These are phyloP conservation scores for Triticum turgidum DNA, from an alignment of 176 grass and related monocot genomes.

Conservation along the genomic window DNA sequence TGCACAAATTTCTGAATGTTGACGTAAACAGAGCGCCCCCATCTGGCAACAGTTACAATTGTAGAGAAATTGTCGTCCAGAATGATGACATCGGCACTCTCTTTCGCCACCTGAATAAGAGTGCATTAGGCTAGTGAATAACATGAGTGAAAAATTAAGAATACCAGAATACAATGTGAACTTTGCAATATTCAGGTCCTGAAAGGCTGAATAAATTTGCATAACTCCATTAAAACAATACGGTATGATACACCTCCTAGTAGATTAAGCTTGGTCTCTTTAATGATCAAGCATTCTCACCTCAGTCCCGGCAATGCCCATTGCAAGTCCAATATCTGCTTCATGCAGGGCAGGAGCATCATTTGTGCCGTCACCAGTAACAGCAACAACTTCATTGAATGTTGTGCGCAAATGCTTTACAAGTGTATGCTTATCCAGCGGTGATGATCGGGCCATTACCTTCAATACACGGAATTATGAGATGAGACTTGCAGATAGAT, in stretches of 20 bases:
- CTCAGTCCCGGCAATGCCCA: slow-evolving; percentile 98
- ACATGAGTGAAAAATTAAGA: background rate
- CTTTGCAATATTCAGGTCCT: slow-evolving; percentile 4
- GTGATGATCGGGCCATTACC: slow-evolving; percentile 98
- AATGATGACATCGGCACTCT: slow-evolving; percentile 99
- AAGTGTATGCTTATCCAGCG: slow-evolving; percentile 91
- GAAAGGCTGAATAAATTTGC: slow-evolving; percentile 1
- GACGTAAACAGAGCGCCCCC: slow-evolving; percentile 95
- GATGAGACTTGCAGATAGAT: slow-evolving; percentile 14
- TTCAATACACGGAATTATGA: slow-evolving; percentile 41
- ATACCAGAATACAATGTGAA: background rate
- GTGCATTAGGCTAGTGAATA: slow-evolving; percentile 28
- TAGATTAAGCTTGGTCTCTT: background rate
- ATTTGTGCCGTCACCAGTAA: slow-evolving; percentile 97
- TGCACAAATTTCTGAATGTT: slow-evolving; percentile 99
- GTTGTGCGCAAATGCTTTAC: slow-evolving; percentile 88
- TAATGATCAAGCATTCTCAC: slow-evolving; percentile 33
- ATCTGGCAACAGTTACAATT: slow-evolving; percentile 92
- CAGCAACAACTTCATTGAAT: slow-evolving; percentile 93
- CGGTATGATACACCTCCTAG: background rate
- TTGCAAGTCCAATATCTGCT: slow-evolving; percentile 99
- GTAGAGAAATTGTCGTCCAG: slow-evolving; percentile 98
- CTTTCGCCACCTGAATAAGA: slow-evolving; percentile 87
- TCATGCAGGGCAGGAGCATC: slow-evolving; percentile 97
- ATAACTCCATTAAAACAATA: background rate